Evolutionary conservation across 805 yeast genomes (phyloP), one percentile per base, ranked within the genome.

Genomic region (Suhomyces xylopsoci): DNA sequence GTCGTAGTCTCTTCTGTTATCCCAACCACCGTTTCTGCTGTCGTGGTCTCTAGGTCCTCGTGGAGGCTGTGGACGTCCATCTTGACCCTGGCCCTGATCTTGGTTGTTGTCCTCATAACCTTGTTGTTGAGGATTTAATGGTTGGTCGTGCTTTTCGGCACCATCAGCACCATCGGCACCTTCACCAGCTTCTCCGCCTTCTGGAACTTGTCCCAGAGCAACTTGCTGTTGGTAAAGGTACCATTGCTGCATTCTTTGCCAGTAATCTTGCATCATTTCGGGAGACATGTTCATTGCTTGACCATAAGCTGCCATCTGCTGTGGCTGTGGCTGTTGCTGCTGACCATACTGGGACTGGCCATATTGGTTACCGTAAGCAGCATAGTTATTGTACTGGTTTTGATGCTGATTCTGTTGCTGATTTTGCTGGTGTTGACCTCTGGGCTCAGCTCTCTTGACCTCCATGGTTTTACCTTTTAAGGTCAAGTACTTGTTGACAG

Each of bases 391-490:
- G 50, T 51, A 62, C 42, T 66, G 70, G 55, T 65, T 65, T 42
- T 58, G 66, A 6, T 32, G 32, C 50, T 68, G 73, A 55, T 65
- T 64, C 57, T 66, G 66, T 44, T 61, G 64, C 40, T 58, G 61
- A 32, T 56, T 63, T 56, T 67, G 77, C 50, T 73, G 77, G 51
- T 85, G 90, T 67, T 81, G 86, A 58, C 85, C 85, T 69, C 93
- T 80, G 61, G 93, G 92, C 66, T 85, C 92, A 3, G 94, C 94
- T 66, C 90, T 81, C 65, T 88, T 88, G 55, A 88, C 88, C 69
- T 88, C 94, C 82, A 88, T 86, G 51, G 85, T 80, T 63, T 87
- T 89, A 47, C 96, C 97, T 65, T 90, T 91, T 62, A 93, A 84
- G 52, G 85, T 83, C 58, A 93, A 81, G 65, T 84, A 90, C 69